Base-by-base conservation (phyloP, 2,329 filamentous ascomycete species). In the Epichloe amarillans region DNA sequence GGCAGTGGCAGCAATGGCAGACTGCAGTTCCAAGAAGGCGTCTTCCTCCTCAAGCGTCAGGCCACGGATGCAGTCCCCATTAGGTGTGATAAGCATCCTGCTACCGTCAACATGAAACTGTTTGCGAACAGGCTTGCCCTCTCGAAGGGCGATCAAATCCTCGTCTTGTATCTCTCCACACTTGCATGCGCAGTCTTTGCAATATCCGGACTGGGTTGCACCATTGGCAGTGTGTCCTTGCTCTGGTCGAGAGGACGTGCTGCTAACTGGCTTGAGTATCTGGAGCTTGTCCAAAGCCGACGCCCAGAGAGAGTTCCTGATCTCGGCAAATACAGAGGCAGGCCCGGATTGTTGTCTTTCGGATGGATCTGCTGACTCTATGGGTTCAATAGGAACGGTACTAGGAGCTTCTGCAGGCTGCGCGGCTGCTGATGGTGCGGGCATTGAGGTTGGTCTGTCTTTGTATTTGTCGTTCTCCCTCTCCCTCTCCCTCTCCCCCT, bases 1-100 rank as follows among this genome's bases (percentile, higher is more conserved):
- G 14, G 74, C 72, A 38, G 70, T 68, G 8, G 64, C 61, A 2
- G 75, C 73, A 43, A 87, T 68, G 6, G 69, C 68, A 46, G 73
- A 70, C 64, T 91, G 87, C 5, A 91, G 73, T 47, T 79, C 73
- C 11, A 91, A 69, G 56, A 85, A 90, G 4, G 76, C 75, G 36
- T 82, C 72, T 61, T 90, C 86, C 55, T 90, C 82, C 41, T 83
- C 79, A 4, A 75, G 68, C 1, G 75, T 81, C 50, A 93, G 67
- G 52, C 85, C 83, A 56, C 83, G 81, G n/a, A 91, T 72, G 61
- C 84, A 86, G 55, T 87, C 82, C 11, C 86, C 86, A 54, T 84
- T 82, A 0, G 86, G 84, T 0, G 86, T 89, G 49, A 90, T 79
- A 57, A 90, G 75, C 55, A 86, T 80, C 26, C 83, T 76, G 62